A percentile compares a stretch with the other conserved stretches of the same genome.
These are phyloP conservation scores for Boletus sp. DNA, from an alignment of 768 basidiomycete species.

Conservation along the genomic window DNA sequence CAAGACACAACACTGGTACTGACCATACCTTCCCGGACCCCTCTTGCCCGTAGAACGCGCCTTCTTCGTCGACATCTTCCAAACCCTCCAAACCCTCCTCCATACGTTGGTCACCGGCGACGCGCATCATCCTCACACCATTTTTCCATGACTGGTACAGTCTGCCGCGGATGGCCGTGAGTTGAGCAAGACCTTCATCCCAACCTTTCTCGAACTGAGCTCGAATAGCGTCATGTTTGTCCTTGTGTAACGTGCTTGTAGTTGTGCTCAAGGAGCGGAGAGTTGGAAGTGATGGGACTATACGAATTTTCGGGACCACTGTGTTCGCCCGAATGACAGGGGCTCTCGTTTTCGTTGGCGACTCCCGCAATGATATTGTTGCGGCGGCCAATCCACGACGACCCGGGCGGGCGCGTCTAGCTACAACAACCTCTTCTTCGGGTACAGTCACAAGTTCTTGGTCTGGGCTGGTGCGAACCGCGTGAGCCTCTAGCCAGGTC, in stretches of 20 bases:
- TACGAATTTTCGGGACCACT: slow-evolving; percentile 43
- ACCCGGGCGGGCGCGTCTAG: slow-evolving; percentile 38
- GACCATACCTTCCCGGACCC: slow-evolving; percentile 8
- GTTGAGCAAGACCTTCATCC: slow-evolving; percentile 53
- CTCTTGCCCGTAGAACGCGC: slow-evolving; percentile 24
- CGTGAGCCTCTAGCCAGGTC: slow-evolving; percentile 42
- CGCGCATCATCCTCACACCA: slow-evolving; percentile 43
- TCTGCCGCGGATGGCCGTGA: slow-evolving; percentile 47
- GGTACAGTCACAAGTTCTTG: neutral
- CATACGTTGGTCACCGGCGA: slow-evolving; percentile 26
- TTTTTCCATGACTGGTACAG: slow-evolving; percentile 45
- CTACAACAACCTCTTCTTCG: slow-evolving; percentile 1
- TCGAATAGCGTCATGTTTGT: slow-evolving; percentile 39
- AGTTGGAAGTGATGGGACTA: slow-evolving; percentile 53
- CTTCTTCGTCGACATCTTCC: slow-evolving; percentile 29
- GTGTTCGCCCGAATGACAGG: slow-evolving; percentile 9
- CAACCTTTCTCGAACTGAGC: slow-evolving; percentile 60
- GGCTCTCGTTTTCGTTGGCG: slow-evolving; percentile 16
- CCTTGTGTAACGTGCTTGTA: slow-evolving; percentile 25
- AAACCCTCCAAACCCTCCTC: slow-evolving; percentile 36
- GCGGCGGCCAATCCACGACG: slow-evolving; percentile 64
- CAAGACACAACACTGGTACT: slow-evolving; percentile 39
- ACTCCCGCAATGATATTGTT: slow-evolving; percentile 55
- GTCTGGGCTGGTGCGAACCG: neutral
- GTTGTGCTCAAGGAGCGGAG: slow-evolving; percentile 51